phyloP scores from a whole-genome alignment of 192 early-diverging fungal species.

The Hyaloraphidium curvatum region DNA sequence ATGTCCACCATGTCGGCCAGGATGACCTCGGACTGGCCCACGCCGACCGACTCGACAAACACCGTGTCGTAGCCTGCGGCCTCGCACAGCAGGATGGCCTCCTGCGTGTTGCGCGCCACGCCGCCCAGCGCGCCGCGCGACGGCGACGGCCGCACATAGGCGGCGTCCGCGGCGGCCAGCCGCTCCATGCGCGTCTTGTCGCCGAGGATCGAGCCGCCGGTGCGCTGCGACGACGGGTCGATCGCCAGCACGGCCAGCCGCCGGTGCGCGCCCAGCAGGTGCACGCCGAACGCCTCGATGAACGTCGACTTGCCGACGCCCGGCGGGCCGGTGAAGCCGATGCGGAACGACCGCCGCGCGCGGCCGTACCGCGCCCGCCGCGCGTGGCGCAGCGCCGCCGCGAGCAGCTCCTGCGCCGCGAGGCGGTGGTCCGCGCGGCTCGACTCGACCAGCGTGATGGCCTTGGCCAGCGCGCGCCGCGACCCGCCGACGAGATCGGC shows the following conservation, averaged over 20 bases:
- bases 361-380: slow-evolving; percentile 7
- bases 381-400: slow-evolving; percentile 29
- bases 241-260: slow-evolving; percentile 62
- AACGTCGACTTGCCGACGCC: slow-evolving; percentile 78
- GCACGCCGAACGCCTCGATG: slow-evolving; percentile 66
- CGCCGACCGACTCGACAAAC: slow-evolving; percentile 69
- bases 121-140: slow-evolving; percentile 52
- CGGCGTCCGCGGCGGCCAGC: slow-evolving; percentile 34
- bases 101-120: slow-evolving; percentile 63
- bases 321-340: slow-evolving; percentile 58
- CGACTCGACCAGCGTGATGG: slow-evolving; percentile 57
- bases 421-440: slow-evolving; percentile 35
- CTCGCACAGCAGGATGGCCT: slow-evolving; percentile 61
- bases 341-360: slow-evolving; percentile 25
- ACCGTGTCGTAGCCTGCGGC: slow-evolving; percentile 61
- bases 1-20: slow-evolving; percentile 76
- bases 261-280: slow-evolving; percentile 40
- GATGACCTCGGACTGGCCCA: slow-evolving; percentile 73
- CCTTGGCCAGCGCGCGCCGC: slow-evolving; percentile 31
- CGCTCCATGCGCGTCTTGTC: slow-evolving; percentile 74
- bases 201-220: slow-evolving; percentile 66
- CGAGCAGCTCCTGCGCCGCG: slow-evolving; percentile 41
- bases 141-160: slow-evolving; percentile 63
- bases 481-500: too few species aligned
- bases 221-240: slow-evolving; percentile 58